Percentiles rank a stretch among this genome's conserved stretches.
phyloP scores from a whole-genome alignment of 495 filamentous ascomycete species.

The Trichoderma parareesei region DNA sequence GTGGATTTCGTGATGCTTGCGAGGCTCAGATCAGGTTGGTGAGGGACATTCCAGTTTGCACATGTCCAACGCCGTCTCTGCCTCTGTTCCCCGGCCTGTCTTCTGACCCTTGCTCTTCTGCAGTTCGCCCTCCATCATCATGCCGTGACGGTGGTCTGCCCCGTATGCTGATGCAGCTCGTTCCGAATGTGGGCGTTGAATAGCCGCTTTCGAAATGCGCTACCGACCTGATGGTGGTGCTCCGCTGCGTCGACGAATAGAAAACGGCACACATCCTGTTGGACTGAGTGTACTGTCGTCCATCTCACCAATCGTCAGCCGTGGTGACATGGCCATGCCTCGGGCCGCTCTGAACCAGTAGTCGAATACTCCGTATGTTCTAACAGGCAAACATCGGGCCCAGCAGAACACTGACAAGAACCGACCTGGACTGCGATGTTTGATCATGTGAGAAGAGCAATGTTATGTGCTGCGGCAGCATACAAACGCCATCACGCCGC shows the following conservation, averaged over 20 bases:
- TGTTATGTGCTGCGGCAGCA: too few species aligned
- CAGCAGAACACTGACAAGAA: too few species aligned
- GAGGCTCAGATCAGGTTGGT: not conserved
- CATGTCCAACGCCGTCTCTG: not conserved
- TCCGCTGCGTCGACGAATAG: slow-evolving; percentile 4
- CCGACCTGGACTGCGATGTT: too few species aligned
- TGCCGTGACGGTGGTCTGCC: not conserved
- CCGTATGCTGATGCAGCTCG: not conserved
- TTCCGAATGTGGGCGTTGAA: not conserved
- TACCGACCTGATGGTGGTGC: not conserved
- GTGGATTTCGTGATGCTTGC: too few species aligned
- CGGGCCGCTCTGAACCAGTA: not conserved
- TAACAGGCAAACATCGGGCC: too few species aligned
- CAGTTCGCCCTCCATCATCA: not conserved
- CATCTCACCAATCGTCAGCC: not conserved
- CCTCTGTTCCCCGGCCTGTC: not conserved
- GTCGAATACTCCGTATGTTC: not conserved
- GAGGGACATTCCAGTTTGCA: not conserved
- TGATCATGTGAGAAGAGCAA: too few species aligned
- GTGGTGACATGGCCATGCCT: not conserved
- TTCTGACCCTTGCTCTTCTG: not conserved
- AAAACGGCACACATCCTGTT: not conserved
- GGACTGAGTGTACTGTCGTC: not conserved
- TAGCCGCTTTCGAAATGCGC: slow-evolving; percentile 1
- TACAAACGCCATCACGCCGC: too few species aligned